Percentiles rank a stretch among this genome's conserved stretches.
These are phyloP conservation scores for Combretum micranthum DNA, from an alignment of 345 rosid genomes.

Conservation along the genomic window DNA sequence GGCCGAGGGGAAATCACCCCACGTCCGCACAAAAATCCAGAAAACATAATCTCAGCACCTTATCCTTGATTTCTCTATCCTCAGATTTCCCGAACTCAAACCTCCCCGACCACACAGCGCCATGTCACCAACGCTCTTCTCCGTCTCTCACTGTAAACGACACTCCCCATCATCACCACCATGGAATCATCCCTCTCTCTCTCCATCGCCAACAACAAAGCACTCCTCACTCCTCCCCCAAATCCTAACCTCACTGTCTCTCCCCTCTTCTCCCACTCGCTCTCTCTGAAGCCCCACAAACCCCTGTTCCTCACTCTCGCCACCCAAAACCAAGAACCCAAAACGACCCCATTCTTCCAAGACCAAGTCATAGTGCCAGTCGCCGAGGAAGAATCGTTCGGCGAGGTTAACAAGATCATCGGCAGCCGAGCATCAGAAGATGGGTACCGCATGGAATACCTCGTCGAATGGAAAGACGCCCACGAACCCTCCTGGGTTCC, in stretches of 20 bases:
- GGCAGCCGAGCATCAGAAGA: conserved; percentile 54
- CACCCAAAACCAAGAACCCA: conserved; percentile 43
- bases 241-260: conserved; percentile 15
- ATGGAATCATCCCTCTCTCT: conserved; percentile 42
- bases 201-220: conserved; percentile 18
- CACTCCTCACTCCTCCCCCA: conserved; percentile 31
- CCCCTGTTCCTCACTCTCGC: conserved; percentile 21
- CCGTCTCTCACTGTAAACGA: too few species aligned
- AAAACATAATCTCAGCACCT: too few species aligned
- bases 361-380: conserved; percentile 7
- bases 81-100: too few species aligned
- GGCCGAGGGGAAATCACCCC: too few species aligned
- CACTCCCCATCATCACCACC: background rate
- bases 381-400: conserved; percentile 51
- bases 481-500: conserved; percentile 85
- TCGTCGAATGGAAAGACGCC: conserved; percentile 88
- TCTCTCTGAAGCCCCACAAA: conserved; percentile 11
- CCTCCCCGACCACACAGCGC: too few species aligned
- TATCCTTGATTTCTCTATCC: too few species aligned
- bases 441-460: conserved; percentile 64
- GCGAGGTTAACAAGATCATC: conserved; percentile 70
- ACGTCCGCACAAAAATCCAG: too few species aligned
- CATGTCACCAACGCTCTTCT: too few species aligned
- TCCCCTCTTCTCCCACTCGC: conserved; percentile 14
- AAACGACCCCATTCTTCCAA: conserved; percentile 7